phyloP scores from a whole-genome alignment of 1,139 yeast species.

The Yamadazyma triangularis region DNA sequence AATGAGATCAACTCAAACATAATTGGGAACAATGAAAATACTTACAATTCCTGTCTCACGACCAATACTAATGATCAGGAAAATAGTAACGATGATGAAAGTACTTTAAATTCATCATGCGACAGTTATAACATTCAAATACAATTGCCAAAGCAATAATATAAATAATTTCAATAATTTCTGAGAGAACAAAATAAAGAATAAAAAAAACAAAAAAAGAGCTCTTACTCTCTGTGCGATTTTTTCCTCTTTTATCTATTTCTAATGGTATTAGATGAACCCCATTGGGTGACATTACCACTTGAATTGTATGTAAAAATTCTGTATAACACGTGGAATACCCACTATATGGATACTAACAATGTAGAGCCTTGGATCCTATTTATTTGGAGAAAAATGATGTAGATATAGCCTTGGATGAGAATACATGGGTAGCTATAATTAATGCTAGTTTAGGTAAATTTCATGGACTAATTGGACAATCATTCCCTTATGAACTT shows the following conservation, averaged over 20 bases:
- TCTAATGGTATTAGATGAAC: too few species aligned
- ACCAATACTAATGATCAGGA: not conserved
- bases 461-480: conserved; percentile 35
- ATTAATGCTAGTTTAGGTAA: conserved; percentile 21
- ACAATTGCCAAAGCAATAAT: conserved; percentile 12
- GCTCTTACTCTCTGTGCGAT: too few species aligned
- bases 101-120: conserved; percentile 12
- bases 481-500: conserved; percentile 28
- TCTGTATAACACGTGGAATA: not conserved
- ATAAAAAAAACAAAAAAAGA: not conserved
- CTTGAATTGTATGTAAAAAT: conserved; percentile 10
- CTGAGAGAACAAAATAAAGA: conserved; percentile 1
- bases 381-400: conserved; percentile 3
- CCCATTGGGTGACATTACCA: conserved; percentile 1
- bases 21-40: not conserved
- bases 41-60: not conserved
- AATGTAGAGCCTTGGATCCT: conserved; percentile 8
- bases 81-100: conserved; percentile 6
- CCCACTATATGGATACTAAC: conserved; percentile 8
- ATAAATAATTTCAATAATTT: not conserved
- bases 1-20: not conserved
- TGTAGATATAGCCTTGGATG: conserved; percentile 7
- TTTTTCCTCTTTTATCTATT: too few species aligned
- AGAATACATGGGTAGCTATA: conserved; percentile 29
- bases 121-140: conserved; percentile 19